Evolutionary conservation across 495 filamentous ascomycete genomes (phyloP), one percentile per base, ranked within the genome.

Genomic region (Aspergillus bertholletiae): DNA sequence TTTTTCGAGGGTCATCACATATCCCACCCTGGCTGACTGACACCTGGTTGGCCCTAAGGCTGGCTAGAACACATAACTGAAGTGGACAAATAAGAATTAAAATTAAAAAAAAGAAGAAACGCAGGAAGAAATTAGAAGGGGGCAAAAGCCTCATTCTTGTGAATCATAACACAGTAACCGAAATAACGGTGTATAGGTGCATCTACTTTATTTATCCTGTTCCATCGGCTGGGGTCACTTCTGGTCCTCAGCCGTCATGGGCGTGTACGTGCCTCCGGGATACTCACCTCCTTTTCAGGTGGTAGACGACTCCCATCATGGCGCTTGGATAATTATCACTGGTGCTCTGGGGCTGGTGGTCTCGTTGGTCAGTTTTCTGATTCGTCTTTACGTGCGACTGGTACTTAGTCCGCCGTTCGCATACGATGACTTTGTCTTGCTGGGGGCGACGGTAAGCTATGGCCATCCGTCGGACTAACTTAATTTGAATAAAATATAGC

Each of bases 261-360:
- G 64, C 58, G 64, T 65, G 13, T 58, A 66, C 58, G 64, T 74
- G 23, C 67, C 66, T 12, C 63, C 69, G 21, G 71, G 71, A 50
- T 66, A 74, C 47, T 69, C 71, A 47, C 66, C 71, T 37, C 71
- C 71, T 28, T 74, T 74, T 39, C 65, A 72, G 60, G 69, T 72
- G 21, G 63, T 74, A 12, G 71, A 74, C 44, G 67, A 71, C 17
- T 49, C 56, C 21, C 71, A 79, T 54, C 74, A 77, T 58, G 65
- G 68, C 20, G 76, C 70, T 13, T 70, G 70, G 62, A 54, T 79
- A 1, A 74, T 81, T 27, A 82, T 83, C 41, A 68, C 66, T 0
- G 71, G 71, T 7, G 75, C 77, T 0, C 57, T 81, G 2, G 69
- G 75, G 4, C 67, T 83, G 21, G 74, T 77, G 23, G 67, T 81